Conservation (phyloP, 1,284 basidiomycete genomes). For the Boletus sp. region DNA sequence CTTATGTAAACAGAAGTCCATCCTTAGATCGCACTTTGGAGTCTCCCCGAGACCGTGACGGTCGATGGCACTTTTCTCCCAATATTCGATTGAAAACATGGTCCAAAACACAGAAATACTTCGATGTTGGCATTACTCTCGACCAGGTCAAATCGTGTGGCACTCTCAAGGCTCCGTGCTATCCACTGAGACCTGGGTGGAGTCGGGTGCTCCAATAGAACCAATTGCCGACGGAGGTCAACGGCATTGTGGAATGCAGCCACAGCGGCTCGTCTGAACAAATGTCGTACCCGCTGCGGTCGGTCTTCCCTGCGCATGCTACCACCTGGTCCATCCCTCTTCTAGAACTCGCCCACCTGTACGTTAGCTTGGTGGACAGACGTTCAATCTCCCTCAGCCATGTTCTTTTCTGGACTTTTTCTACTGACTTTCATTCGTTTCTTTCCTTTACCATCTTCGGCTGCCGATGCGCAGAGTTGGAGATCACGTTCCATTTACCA, state of each 20-base stretch:
- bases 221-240: conserved; percentile 23
- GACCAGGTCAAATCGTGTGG: no score
- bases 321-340: conserved; percentile 1
- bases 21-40: no score
- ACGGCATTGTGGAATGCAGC: conserved; percentile 26
- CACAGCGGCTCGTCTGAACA: conserved; percentile 7
- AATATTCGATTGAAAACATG: no score
- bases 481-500: conserved; percentile 41
- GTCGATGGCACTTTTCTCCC: no score
- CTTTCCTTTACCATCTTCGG: conserved; percentile 19
- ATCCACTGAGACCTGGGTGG: no score
- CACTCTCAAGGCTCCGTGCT: no score
- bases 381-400: neutral
- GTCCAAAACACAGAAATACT: no score
- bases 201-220: conserved; percentile 5
- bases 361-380: conserved; percentile 1
- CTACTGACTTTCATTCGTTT: conserved; percentile 10
- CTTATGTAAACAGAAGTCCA: conserved; percentile 16
- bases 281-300: neutral
- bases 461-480: conserved; percentile 38
- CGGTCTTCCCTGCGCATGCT: conserved; percentile 6
- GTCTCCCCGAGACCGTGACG: no score
- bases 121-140: no score
- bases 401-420: conserved; percentile 8
- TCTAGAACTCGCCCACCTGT: conserved; percentile 1